Evolutionary conservation across 2,329 filamentous ascomycete species (phyloP).

Genomic region (Calonectria naviculata): DNA sequence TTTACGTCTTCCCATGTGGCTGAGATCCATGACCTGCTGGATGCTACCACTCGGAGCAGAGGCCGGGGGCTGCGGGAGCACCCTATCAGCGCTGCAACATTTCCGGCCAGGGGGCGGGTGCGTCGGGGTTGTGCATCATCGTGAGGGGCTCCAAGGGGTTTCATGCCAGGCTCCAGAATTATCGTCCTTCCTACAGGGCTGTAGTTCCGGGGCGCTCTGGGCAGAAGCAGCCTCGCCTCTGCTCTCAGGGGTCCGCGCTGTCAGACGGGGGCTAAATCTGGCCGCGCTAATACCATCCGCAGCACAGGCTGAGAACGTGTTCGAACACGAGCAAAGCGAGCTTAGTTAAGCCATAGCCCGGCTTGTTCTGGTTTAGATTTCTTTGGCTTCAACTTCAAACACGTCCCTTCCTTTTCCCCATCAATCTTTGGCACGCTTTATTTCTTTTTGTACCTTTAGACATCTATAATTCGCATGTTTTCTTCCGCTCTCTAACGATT

Average conservation of each 20-base stretch:
- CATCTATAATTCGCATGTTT: neutral
- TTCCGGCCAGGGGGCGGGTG: neutral
- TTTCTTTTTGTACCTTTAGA: neutral
- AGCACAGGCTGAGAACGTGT: neutral
- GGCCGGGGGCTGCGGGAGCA: neutral
- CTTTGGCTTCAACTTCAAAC: constrained; percentile 3
- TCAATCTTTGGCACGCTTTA: neutral
- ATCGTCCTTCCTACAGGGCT: neutral
- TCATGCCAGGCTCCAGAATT: neutral
- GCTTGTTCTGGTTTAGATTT: neutral
- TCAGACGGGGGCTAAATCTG: constrained; percentile 21
- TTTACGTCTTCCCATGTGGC: constrained; percentile 3
- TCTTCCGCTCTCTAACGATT: neutral
- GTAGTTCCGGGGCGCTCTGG: neutral
- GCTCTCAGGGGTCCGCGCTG: constrained; percentile 7
- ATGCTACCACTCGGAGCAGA: neutral
- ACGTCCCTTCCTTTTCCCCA: constrained; percentile 20
- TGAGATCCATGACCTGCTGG: neutral
- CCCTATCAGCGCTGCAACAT: constrained; percentile 7
- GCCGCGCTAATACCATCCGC: constrained; percentile 20
- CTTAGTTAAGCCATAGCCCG: neutral
- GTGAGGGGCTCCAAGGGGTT: neutral
- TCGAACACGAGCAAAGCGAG: neutral
- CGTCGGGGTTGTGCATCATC: neutral
- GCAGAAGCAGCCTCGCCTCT: neutral